Percentiles rank a stretch among this genome's conserved stretches.
phyloP scores from a whole-genome alignment of 352 stramenopile species.

The Globisporangium sylvaticum region DNA sequence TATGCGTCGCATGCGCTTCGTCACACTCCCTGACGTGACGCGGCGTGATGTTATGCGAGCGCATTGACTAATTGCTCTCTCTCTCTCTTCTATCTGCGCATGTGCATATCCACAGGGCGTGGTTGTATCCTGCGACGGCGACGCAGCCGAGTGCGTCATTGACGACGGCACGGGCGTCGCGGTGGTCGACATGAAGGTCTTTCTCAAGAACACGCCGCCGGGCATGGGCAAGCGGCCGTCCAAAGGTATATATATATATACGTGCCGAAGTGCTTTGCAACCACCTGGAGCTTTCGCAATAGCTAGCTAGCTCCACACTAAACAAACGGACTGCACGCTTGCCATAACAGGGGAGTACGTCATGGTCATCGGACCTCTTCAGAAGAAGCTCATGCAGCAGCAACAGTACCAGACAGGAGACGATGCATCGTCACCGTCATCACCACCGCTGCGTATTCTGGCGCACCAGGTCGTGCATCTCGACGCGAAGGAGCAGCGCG shows the following conservation, averaged over 20 bases:
- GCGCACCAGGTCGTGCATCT: constrained; percentile 64
- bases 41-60: no score
- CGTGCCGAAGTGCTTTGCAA: no score
- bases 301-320: no score
- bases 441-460: constrained; percentile 23
- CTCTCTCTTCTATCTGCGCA: not conserved
- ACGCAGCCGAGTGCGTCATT: constrained; percentile 40
- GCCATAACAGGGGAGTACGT: constrained; percentile 48
- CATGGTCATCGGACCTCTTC: constrained; percentile 74
- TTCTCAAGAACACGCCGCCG: constrained; percentile 56
- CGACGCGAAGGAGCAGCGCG: constrained; percentile 47
- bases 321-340: not conserved
- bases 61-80: no score
- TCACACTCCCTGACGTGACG: no score
- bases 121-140: constrained; percentile 34
- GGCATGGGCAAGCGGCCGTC: constrained; percentile 34
- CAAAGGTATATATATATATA: constrained; percentile 31
- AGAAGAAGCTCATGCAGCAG: constrained; percentile 27
- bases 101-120: constrained; percentile 35
- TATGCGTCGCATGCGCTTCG: no score
- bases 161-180: constrained; percentile 76
- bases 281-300: no score
- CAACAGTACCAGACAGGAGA: constrained; percentile 1
- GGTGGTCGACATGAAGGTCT: constrained; percentile 51
- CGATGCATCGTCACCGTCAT: constrained; percentile 1